Evolutionary conservation across 2,329 filamentous ascomycete genomes (phyloP).

Genomic region (Mycocentrospora acerina): DNA sequence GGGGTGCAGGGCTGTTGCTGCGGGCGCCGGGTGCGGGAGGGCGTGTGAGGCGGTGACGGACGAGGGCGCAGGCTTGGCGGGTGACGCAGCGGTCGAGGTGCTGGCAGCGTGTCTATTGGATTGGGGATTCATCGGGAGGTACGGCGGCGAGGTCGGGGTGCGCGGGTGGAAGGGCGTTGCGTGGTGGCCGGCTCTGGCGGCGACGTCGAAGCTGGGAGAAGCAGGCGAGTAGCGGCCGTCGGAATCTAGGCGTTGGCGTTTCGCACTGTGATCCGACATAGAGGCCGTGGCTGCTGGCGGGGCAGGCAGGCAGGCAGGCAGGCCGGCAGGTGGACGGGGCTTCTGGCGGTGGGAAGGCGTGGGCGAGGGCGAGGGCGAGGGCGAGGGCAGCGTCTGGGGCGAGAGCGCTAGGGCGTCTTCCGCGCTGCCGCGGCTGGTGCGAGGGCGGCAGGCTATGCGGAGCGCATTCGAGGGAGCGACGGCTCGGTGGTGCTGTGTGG

Average conservation of each 20-base stretch:
- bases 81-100: slow-evolving; percentile 27
- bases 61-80: slow-evolving; percentile 45
- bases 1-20: slow-evolving; percentile 31
- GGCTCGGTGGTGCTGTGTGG: too few relatives aligned
- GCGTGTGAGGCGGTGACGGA: slow-evolving; percentile 43
- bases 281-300: slow-evolving; percentile 15
- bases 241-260: slow-evolving; percentile 43
- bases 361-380: slow-evolving; percentile 17
- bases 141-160: slow-evolving; percentile 52
- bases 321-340: slow-evolving; percentile 7
- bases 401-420: slow-evolving; percentile 28
- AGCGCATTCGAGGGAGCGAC: slow-evolving; percentile 32
- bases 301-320: slow-evolving; percentile 8
- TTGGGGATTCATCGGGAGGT: slow-evolving; percentile 50
- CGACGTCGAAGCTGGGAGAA: slow-evolving; percentile 45
- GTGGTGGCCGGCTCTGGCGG: slow-evolving; percentile 37
- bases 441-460: slow-evolving; percentile 24
- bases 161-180: slow-evolving; percentile 48
- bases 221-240: slow-evolving; percentile 49
- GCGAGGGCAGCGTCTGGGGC: slow-evolving; percentile 16
- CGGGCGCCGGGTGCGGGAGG: slow-evolving; percentile 35
- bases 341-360: slow-evolving; percentile 8
- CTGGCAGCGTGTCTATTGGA: slow-evolving; percentile 38
- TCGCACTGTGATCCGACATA: slow-evolving; percentile 41
- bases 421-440: slow-evolving; percentile 34